Conservation (phyloP, 768 basidiomycete species). For the Boletales sp. region DNA sequence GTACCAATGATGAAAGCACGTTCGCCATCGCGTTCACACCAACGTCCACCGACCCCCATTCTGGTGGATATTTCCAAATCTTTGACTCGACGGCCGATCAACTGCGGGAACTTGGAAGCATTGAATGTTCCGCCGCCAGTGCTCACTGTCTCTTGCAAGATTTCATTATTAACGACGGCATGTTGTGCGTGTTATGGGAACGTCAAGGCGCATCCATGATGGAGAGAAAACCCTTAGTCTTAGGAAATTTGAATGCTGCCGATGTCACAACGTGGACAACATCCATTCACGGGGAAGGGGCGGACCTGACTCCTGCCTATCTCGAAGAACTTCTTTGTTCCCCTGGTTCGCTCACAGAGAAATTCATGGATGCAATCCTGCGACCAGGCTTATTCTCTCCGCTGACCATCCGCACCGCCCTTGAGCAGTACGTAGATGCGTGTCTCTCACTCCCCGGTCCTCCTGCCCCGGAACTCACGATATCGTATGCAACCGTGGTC, state of each 20-base stretch:
- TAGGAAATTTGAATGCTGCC: constrained; percentile 32
- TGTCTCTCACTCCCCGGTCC: constrained; percentile 64
- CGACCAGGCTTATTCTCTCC: constrained; percentile 86
- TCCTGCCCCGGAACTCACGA: constrained; percentile 52
- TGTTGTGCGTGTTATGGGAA: constrained; percentile 77
- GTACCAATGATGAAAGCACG: constrained; percentile 47
- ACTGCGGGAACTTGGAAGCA: constrained; percentile 51
- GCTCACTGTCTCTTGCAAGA: constrained; percentile 75
- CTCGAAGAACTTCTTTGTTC: constrained; percentile 79
- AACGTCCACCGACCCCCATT: constrained; percentile 55
- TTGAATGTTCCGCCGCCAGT: constrained; percentile 59
- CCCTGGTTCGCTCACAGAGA: constrained; percentile 68
- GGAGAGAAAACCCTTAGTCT: constrained; percentile 50
- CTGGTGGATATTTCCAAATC: constrained; percentile 81
- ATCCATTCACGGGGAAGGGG: constrained; percentile 62
- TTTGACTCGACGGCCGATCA: constrained; percentile 54
- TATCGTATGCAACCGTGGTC: constrained; percentile 60
- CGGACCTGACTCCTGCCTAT: constrained; percentile 79
- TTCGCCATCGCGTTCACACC: constrained; percentile 73
- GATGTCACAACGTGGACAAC: constrained; percentile 45
- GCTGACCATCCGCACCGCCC: constrained; percentile 74
- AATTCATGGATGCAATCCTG: constrained; percentile 80
- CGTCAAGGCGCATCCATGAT: constrained; percentile 71
- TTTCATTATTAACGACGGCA: constrained; percentile 54
- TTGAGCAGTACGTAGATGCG: constrained; percentile 77